These are phyloP conservation scores for Akanthomyces dipterigenus DNA, from an alignment of 2,329 filamentous ascomycete genomes.

Conservation along the genomic window DNA sequence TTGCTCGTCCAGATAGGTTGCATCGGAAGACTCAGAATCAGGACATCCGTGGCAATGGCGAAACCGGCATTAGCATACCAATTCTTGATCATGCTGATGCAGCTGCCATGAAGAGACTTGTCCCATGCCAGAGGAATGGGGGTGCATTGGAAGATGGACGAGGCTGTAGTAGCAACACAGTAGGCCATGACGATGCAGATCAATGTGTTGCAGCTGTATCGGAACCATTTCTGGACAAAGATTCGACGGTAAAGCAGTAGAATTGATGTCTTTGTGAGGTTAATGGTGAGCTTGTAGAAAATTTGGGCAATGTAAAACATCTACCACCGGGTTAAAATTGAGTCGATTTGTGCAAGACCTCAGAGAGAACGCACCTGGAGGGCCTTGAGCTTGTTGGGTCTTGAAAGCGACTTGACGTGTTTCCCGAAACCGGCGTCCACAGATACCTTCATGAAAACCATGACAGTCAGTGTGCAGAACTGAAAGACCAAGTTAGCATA, in stretches of 20 bases:
- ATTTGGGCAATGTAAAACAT: conserved; percentile 45
- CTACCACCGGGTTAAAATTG: conserved; percentile 21
- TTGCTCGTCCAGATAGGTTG: conserved; percentile 39
- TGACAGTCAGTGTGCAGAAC: conserved; percentile 30
- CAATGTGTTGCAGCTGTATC: conserved; percentile 34
- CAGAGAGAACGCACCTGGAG: conserved; percentile 24
- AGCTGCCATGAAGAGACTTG: conserved; percentile 32
- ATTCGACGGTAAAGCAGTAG: conserved; percentile 48
- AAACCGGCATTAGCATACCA: conserved; percentile 45
- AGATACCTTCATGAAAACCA: conserved; percentile 33
- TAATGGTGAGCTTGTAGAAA: conserved; percentile 48
- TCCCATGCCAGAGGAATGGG: conserved; percentile 42
- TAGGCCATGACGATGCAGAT: conserved; percentile 38
- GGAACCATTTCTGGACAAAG: conserved; percentile 41
- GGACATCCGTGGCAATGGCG: conserved; percentile 39
- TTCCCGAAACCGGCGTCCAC: conserved; percentile 37
- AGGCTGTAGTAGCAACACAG: conserved; percentile 36
- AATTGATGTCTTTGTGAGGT: conserved; percentile 46
- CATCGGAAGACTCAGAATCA: conserved; percentile 41
- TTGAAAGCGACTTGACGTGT: conserved; percentile 29
- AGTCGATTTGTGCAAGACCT: no score
- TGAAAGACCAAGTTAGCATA: conserved; percentile 13
- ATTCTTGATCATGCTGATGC: conserved; percentile 38
- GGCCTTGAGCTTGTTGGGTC: conserved; percentile 28
- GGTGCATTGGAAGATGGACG: conserved; percentile 43